Conservation (phyloP, 495 filamentous ascomycete species). For the Neurospora africana region DNA sequence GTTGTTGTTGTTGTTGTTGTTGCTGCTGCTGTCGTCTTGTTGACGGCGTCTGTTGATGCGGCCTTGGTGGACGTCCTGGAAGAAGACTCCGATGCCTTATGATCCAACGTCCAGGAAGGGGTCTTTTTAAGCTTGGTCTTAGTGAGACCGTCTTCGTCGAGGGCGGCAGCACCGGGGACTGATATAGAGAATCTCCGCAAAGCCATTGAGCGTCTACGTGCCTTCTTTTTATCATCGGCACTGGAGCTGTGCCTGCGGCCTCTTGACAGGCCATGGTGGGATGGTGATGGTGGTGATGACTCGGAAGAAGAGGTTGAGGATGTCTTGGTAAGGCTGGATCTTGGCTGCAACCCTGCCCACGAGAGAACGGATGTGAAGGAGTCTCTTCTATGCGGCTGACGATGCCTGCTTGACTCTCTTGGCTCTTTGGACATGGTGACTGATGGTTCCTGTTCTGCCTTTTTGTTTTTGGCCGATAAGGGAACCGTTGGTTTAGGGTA, state of each 20-base stretch:
- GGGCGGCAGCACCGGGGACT: neutral
- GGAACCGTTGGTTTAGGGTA: neutral
- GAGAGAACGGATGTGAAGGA: slow-evolving; percentile 21
- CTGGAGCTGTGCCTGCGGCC: slow-evolving; percentile 22
- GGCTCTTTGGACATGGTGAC: slow-evolving; percentile 18
- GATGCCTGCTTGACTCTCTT: slow-evolving; percentile 17
- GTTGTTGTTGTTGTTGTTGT: neutral
- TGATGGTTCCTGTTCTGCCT: neutral
- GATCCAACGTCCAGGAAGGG: slow-evolving; percentile 4
- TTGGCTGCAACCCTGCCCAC: slow-evolving; percentile 18
- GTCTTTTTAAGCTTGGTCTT: slow-evolving; percentile 23
- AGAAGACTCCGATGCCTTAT: slow-evolving; percentile 7
- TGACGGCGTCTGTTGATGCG: slow-evolving; percentile 16
- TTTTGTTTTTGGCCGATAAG: neutral
- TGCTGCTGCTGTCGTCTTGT: slow-evolving; percentile 5
- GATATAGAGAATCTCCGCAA: slow-evolving; percentile 19
- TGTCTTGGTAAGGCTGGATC: slow-evolving; percentile 5
- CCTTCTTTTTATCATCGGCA: slow-evolving; percentile 20
- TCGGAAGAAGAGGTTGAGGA: slow-evolving; percentile 6
- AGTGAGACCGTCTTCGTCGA: slow-evolving; percentile 12
- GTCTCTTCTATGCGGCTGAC: slow-evolving; percentile 22
- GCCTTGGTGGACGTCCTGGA: slow-evolving; percentile 14
- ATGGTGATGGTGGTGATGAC: slow-evolving; percentile 1
- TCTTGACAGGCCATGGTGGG: slow-evolving; percentile 8
- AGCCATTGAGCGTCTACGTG: slow-evolving; percentile 20